Percentiles rank a stretch among this genome's conserved stretches.
phyloP scores from a whole-genome alignment of 306 rosid species.

The Corylus avellana region DNA sequence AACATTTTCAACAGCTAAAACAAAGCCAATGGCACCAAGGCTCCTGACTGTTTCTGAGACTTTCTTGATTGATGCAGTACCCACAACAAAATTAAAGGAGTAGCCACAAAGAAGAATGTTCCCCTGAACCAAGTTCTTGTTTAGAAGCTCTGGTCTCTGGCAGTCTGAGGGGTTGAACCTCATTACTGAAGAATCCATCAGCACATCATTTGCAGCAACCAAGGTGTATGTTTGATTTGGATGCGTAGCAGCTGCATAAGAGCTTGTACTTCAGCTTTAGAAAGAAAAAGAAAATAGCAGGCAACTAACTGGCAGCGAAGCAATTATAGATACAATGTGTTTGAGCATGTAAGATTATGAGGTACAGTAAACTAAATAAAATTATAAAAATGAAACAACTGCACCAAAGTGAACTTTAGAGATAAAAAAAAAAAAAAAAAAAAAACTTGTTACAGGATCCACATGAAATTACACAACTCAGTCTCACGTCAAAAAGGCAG shows the following conservation, averaged over 20 bases:
- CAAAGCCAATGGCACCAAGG: conserved; percentile 98
- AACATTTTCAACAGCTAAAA: conserved; percentile 87
- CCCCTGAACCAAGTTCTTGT: conserved; percentile 86
- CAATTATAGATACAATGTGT: background rate
- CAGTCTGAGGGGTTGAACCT: conserved; percentile 92
- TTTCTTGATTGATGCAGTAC: conserved; percentile 85
- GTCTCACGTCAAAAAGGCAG: background rate
- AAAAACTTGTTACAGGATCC: no score
- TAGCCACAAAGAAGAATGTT: conserved; percentile 98
- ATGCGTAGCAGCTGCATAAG: conserved; percentile 77
- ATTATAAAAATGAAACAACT: background rate
- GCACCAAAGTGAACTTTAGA: background rate
- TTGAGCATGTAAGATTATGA: background rate
- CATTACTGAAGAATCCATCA: conserved; percentile 85
- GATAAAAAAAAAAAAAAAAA: background rate
- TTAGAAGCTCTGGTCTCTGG: conserved; percentile 88
- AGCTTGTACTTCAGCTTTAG: conserved; percentile 30
- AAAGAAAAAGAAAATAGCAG: background rate
- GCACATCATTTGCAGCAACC: conserved; percentile 92
- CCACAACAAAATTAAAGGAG: conserved; percentile 89
- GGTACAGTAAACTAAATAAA: background rate
- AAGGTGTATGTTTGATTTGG: conserved; percentile 70
- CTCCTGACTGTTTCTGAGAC: conserved; percentile 88
- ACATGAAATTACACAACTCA: background rate
- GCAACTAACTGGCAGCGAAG: background rate